phyloP scores from a whole-genome alignment of 2,329 filamentous ascomycete genomes.

The Hypocrella siamensis region DNA sequence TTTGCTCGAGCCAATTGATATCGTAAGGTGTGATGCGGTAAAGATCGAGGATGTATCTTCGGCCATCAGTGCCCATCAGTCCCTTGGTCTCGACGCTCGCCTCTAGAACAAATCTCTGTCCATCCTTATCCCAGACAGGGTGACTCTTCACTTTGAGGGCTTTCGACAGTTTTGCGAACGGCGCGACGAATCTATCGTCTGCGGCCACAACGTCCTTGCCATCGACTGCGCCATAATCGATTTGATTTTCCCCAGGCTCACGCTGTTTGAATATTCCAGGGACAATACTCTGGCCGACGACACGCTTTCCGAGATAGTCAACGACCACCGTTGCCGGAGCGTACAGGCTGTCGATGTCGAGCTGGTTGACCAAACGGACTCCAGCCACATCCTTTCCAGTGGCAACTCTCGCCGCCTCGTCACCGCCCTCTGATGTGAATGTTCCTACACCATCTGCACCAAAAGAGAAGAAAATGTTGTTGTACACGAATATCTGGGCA shows the following conservation, averaged over 20 bases:
- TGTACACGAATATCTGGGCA: conserved; percentile 97
- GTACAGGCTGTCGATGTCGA: conserved; percentile 88
- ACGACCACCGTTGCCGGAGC: conserved; percentile 93
- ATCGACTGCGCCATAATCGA: conserved; percentile 96
- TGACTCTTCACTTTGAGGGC: conserved; percentile 86
- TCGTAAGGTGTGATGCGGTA: conserved; percentile 92
- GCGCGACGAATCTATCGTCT: conserved; percentile 67
- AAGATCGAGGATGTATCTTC: conserved; percentile 93
- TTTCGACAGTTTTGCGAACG: conserved; percentile 85
- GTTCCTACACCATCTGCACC: conserved; percentile 95
- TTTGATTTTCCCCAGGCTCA: conserved; percentile 94
- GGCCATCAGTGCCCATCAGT: conserved; percentile 85
- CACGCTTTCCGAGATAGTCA: conserved; percentile 91
- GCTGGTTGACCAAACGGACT: conserved; percentile 88
- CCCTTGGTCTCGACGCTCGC: conserved; percentile 97
- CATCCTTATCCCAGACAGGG: conserved; percentile 94
- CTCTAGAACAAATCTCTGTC: conserved; percentile 77
- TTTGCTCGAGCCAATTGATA: conserved; percentile 76
- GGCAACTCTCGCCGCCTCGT: conserved; percentile 88
- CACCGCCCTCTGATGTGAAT: conserved; percentile 89
- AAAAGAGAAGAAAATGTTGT: conserved; percentile 99
- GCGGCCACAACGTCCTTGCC: conserved; percentile 90
- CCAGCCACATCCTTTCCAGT: conserved; percentile 94
- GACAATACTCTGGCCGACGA: conserved; percentile 95
- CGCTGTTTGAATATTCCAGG: conserved; percentile 98